Base-by-base conservation (phyloP, 2,329 filamentous ascomycete genomes). In the Claviceps africana region DNA sequence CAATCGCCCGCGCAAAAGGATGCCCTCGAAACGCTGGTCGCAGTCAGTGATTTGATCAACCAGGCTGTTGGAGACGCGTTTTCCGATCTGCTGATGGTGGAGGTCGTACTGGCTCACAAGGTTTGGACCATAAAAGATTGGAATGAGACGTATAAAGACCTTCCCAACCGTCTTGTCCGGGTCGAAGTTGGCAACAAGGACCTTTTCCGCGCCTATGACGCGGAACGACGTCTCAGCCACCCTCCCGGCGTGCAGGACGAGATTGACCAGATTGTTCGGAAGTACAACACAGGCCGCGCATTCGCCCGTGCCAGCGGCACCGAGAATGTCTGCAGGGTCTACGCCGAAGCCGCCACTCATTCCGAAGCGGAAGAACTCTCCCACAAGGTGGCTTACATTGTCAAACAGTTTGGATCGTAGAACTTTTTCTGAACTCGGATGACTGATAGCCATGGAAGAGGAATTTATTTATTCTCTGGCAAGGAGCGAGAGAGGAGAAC, bases 21-120 rank as follows among this genome's bases (percentile, higher is more conserved):
- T 60, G 88, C 91, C 2, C 79, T 97, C 15, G 86, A 95, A 52
- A 89, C 84, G 9, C 82, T 98, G 1, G 77, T 80, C 51, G 90
- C 88, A 11, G 78, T 95, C 51, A 85, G 85, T 49, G 87, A 96
- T 60, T 78, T 98, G 57, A 95, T 98, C 74, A 98, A 98, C 76
- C 93, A 98, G 73, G 93, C 93, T 1, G 91, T 97, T 47, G 93
- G 93, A 51, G 93, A 98, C 65, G 93, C 93, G 47, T 79, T 98
- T 53, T 95, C 89, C 1, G 93, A 98, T 70, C 86, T 96, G 78
- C 80, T 98, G 46, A 82, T 98, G 63, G 90, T 97, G 40, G 93
- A 98, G 70, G 87, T 91, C 35, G 93, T 97, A 59, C 83, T 98
- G 42, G 90, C 93, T 7, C 89, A 97, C 78, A 97, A 96, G 74